Conservation (phyloP, 1,284 basidiomycete genomes). For the Ustilago trichophora region DNA sequence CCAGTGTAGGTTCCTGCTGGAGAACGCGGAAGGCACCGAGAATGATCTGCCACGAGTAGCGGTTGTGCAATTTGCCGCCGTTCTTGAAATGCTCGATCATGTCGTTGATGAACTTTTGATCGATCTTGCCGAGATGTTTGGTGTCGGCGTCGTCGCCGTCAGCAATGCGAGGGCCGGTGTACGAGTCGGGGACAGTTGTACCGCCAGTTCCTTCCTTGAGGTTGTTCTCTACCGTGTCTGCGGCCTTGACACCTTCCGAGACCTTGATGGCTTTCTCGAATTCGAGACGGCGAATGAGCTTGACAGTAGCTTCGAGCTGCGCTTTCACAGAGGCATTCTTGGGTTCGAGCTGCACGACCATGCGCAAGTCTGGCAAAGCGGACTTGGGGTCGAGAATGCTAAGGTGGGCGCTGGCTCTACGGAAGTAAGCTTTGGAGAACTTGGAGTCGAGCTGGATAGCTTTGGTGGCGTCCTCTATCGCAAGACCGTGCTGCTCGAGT, state of each 20-base stretch:
- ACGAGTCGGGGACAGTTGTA: slow-evolving; percentile 39
- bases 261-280: slow-evolving; percentile 64
- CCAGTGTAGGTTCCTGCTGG: slow-evolving; percentile 80
- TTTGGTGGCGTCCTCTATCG: slow-evolving; percentile 69
- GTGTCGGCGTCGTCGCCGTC: slow-evolving; percentile 70
- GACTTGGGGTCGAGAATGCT: slow-evolving; percentile 74
- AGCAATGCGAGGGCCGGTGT: slow-evolving; percentile 55
- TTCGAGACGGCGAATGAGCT: slow-evolving; percentile 74
- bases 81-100: slow-evolving; percentile 94
- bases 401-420: slow-evolving; percentile 89
- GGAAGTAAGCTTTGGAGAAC: slow-evolving; percentile 91
- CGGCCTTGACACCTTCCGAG: slow-evolving; percentile 52
- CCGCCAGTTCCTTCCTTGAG: slow-evolving; percentile 54
- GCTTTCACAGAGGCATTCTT: slow-evolving; percentile 80
- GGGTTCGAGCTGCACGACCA: slow-evolving; percentile 84
- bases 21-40: slow-evolving; percentile 84
- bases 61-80: slow-evolving; percentile 80
- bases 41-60: slow-evolving; percentile 91
- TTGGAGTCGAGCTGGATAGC: slow-evolving; percentile 88
- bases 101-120: slow-evolving; percentile 77
- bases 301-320: slow-evolving; percentile 87
- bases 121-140: slow-evolving; percentile 68
- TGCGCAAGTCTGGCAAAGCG: slow-evolving; percentile 59
- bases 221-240: slow-evolving; percentile 51
- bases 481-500: slow-evolving; percentile 65